Evolutionary conservation across 176 grass and related monocot genomes (phyloP).

Genomic region (Chrysopogon serrulatus): DNA sequence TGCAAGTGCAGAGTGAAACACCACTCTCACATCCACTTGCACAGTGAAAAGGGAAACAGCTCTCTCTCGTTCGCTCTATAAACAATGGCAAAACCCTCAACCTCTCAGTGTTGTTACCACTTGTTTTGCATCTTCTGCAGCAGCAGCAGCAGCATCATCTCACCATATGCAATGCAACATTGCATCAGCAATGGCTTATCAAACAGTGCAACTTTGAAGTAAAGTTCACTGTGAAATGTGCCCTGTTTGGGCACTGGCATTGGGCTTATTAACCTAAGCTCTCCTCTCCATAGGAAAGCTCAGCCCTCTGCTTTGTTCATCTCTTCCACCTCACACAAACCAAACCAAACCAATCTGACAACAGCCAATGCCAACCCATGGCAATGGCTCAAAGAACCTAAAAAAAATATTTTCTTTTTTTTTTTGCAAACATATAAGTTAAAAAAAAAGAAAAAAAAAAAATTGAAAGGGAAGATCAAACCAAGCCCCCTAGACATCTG

Average conservation of each 20-base stretch:
- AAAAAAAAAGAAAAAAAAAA: neutral
- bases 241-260: constrained; percentile 23
- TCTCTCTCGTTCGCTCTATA: neutral
- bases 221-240: constrained; percentile 38
- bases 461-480: constrained; percentile 34
- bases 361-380: constrained; percentile 47
- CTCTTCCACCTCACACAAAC: constrained; percentile 39
- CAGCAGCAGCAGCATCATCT: constrained; percentile 18
- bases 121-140: constrained; percentile 27
- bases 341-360: constrained; percentile 53
- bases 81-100: constrained; percentile 49
- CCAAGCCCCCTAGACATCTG: constrained; percentile 63
- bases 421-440: constrained; percentile 32
- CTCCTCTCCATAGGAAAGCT: constrained; percentile 61
- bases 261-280: constrained; percentile 35
- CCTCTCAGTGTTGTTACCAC: constrained; percentile 31
- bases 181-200: constrained; percentile 27
- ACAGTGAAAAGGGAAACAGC: constrained; percentile 25
- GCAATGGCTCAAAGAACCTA: constrained; percentile 44
- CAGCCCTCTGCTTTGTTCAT: constrained; percentile 39
- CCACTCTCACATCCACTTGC: constrained; percentile 49
- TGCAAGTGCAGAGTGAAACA: constrained; percentile 48
- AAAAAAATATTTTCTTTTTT: neutral
- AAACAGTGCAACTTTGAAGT: constrained; percentile 31
- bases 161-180: constrained; percentile 32